Evolutionary conservation across 1,284 basidiomycete species (phyloP).

Genomic region (Hemileia vastatrix): DNA sequence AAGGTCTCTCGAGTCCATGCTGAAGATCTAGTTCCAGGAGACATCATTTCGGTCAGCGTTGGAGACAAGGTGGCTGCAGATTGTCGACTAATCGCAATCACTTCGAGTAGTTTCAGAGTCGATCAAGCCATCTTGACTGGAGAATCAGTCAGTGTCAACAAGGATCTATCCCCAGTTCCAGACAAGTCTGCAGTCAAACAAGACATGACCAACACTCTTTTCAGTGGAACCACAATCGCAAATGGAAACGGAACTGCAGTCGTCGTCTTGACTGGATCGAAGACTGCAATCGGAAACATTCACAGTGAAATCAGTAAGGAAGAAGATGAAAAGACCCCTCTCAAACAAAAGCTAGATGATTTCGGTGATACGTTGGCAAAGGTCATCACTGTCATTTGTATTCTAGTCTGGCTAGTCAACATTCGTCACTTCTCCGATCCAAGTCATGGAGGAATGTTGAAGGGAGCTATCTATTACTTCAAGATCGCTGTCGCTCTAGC

Average conservation of each 20-base stretch:
- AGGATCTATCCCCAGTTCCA: slow-evolving; percentile 29
- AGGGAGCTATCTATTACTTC: slow-evolving; percentile 43
- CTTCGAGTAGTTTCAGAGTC: slow-evolving; percentile 36
- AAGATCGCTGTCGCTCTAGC: slow-evolving; percentile 44
- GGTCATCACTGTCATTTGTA: slow-evolving; percentile 42
- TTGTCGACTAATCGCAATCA: slow-evolving; percentile 38
- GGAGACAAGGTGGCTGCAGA: slow-evolving; percentile 44
- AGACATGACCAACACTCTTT: slow-evolving; percentile 44
- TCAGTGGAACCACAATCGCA: slow-evolving; percentile 40
- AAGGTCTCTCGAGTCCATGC: slow-evolving; percentile 30
- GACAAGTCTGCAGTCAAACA: slow-evolving; percentile 40
- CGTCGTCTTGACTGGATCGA: slow-evolving; percentile 35
- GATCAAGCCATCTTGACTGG: slow-evolving; percentile 44
- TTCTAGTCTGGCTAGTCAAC: slow-evolving; percentile 43
- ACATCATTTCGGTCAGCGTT: slow-evolving; percentile 38
- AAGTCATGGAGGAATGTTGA: slow-evolving; percentile 39
- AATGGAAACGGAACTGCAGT: slow-evolving; percentile 37
- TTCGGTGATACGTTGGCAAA: slow-evolving; percentile 42
- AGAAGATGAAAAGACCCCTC: slow-evolving; percentile 39
- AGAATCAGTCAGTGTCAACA: slow-evolving; percentile 40
- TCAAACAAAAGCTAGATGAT: slow-evolving; percentile 43
- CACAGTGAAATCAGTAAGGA: slow-evolving; percentile 40
- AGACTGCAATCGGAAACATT: slow-evolving; percentile 41
- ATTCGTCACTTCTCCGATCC: slow-evolving; percentile 42
- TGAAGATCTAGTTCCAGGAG: slow-evolving; percentile 39